Evolutionary conservation across 2,329 filamentous ascomycete genomes (phyloP), one percentile per base, ranked within the genome.

Genomic region (Alternaria sp.): DNA sequence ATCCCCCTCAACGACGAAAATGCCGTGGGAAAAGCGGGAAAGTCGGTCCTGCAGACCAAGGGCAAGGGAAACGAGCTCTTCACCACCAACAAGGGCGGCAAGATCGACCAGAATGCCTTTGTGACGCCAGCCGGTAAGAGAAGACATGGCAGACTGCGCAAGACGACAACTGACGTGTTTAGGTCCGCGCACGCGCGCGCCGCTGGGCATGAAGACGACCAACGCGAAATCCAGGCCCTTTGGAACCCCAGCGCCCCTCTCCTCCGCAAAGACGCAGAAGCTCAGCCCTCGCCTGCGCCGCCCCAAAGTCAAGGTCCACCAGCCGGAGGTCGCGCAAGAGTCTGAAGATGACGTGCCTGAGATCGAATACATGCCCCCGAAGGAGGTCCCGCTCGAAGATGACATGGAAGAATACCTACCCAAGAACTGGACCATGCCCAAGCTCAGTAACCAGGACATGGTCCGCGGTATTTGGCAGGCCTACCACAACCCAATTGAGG

Each of bases 161-260:
- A 55, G 46, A 30, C 23, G 36, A 19, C 36, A 12, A 54, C 61
- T 61, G 32, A 69, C 56, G 44, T 57, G 62, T 65, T 28, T 28
- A 51, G 54, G 57, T 52, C 58, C 52, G 65, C 88, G 89, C 62
- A 90, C 85, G 63, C 89, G 95, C 74, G 93, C 94, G 40, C 92
- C 93, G 12, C 83, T 99, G 51, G 95, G 95, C 32, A 91, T 93
- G 85, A 99, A 99, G 81, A 98, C 95, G 1, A 98, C 96, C 56
- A 99, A 99, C 80, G 93, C 92, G 57, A 98, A 97, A 83, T 87
- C 90, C 63, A 88, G 85, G 76, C 86, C 85, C 54, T 86, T 89
- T 69, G 89, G 91, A 67, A 90, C 89, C 5, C 87, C 87, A 7
- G 89, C 87, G 28, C 89, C 87, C 30, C 90, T 89, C 87, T 69